Evolutionary conservation across 768 basidiomycete species (phyloP), one percentile per base, ranked within the genome.

Genomic region (Rhizopogon salebrosus): DNA sequence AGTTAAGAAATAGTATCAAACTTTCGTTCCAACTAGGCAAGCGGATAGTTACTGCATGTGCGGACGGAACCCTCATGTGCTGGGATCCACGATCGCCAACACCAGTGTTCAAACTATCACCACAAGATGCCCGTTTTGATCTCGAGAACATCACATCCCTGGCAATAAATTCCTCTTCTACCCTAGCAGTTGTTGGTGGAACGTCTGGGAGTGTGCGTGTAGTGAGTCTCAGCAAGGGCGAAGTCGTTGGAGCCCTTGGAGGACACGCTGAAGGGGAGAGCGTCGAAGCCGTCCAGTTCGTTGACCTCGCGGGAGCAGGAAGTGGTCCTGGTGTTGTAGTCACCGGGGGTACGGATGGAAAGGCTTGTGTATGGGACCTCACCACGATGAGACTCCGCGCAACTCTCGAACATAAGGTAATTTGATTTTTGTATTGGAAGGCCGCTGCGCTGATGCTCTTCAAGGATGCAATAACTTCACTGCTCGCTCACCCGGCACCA

Each of bases 331-430:
- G 81, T 7, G 82, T 90, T 18, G 84, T 85, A 10, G 83, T 92
- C 0, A 92, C 89, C 2, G 95, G 90, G 10, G 93, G 83, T 4
- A 98, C 95, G 4, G 97, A 99, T 63, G 93, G 94, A 0, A 95
- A 92, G 64, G 88, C 85, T 16, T 92, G 89, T 60, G 84, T 98
- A 31, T 99, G 95, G 94, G 97, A 99, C 71, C 76, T 95, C 39
- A 79, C 79, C 46, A 95, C 92, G 23, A 91, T 91, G 78, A 79
- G 89, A 56, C 66, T 94, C 48, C 80, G 97, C 52, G 79, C 86
- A 16, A 93, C 89, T 13, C 72, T 97, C 6, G 75, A 86, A 56
- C 95, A 98, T 62, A 75, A 84, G 68, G 95, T 95, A 56, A 48
- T 81, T 73, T 49, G 0, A 16, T 16, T 20, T 34, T 46, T 34